phyloP scores from a whole-genome alignment of 1,284 basidiomycete species.

The Fomitopsis palustris region DNA sequence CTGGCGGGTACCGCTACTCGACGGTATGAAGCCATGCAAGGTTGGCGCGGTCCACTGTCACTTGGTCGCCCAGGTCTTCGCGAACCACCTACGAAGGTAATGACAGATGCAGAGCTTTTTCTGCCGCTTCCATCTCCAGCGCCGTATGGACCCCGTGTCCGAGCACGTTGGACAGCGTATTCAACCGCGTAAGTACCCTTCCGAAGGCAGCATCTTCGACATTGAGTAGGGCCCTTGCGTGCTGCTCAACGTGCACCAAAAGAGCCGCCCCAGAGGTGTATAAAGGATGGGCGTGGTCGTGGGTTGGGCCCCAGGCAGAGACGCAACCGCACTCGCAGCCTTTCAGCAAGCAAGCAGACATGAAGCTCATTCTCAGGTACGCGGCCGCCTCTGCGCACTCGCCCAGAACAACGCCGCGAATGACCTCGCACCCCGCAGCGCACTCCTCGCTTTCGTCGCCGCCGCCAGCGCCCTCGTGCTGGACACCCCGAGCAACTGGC shows the following conservation, averaged over 20 bases:
- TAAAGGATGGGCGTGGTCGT: not conserved
- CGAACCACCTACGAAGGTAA: not conserved
- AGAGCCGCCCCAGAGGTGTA: not conserved
- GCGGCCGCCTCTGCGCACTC: not conserved
- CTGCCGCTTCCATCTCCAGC: not conserved
- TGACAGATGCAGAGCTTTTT: not conserved
- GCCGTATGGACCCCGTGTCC: not conserved
- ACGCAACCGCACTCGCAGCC: not conserved
- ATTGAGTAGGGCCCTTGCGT: not conserved
- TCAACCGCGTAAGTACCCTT: not conserved
- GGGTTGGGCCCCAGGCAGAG: not conserved
- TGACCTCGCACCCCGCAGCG: not conserved
- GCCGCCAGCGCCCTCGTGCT: not conserved
- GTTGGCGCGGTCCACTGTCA: not conserved
- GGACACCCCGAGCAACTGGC: not conserved
- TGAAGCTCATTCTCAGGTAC: not conserved
- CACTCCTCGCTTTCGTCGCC: not conserved
- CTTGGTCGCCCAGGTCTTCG: not conserved
- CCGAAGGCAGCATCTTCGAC: not conserved
- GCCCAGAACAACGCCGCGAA: not conserved
- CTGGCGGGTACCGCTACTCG: no score
- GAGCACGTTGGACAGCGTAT: not conserved
- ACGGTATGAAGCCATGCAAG: not conserved
- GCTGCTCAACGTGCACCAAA: not conserved
- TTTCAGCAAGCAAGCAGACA: not conserved